A percentile compares a stretch with the other conserved stretches of the same genome.
These are phyloP conservation scores for Aspergillus ostianus DNA, from an alignment of 495 filamentous ascomycete species.

Conservation along the genomic window DNA sequence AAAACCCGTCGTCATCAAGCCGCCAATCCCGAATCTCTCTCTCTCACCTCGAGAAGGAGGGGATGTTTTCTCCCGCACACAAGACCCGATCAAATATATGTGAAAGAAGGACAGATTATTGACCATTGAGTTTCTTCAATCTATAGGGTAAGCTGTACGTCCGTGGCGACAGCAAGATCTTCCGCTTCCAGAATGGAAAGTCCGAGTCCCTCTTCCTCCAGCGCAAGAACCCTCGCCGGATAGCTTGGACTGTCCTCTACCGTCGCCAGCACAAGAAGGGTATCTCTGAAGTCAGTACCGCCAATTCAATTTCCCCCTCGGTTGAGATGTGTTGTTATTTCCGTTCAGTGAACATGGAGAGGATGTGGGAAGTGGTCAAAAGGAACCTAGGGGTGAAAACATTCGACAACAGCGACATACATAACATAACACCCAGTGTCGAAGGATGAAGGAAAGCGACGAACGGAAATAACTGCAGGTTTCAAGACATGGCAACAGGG, in stretches of 20 bases:
- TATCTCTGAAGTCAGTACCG: constrained; percentile 92
- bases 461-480: constrained; percentile 1
- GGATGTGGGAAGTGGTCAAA: neutral
- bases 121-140: constrained; percentile 22
- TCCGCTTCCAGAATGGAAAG: constrained; percentile 99
- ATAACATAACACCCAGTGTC: no score
- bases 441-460: neutral
- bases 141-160: constrained; percentile 94
- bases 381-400: neutral
- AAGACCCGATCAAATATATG: neutral
- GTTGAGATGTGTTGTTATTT: constrained; percentile 18
- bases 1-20: constrained; percentile 8
- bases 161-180: constrained; percentile 99
- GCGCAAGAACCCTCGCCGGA: constrained; percentile 99
- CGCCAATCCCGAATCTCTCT: neutral
- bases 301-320: constrained; percentile 20
- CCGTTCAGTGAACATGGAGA: constrained; percentile 17
- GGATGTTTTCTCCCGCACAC: neutral
- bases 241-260: constrained; percentile 97
- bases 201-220: constrained; percentile 99
- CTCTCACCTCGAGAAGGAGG: neutral
- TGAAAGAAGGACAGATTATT: constrained; percentile 5
- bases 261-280: constrained; percentile 99
- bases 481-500: neutral
- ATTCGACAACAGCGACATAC: neutral